Evolutionary conservation across 1,284 basidiomycete genomes (phyloP), one percentile per base, ranked within the genome.

Genomic region (Fomitopsis betulina): DNA sequence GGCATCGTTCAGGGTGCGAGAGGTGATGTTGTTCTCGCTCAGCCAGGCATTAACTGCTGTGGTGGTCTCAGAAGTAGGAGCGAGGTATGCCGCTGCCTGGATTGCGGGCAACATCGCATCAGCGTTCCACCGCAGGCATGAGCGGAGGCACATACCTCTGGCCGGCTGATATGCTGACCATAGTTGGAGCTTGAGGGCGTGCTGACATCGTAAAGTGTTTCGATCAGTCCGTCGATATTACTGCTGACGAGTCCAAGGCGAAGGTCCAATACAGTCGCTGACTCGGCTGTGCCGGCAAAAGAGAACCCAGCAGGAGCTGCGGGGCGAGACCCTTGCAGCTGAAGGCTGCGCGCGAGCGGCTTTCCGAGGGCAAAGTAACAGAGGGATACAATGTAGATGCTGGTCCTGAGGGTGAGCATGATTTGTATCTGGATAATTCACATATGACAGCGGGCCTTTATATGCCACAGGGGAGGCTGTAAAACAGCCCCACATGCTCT

Each of bases 51-150:
- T 68, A 13, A 78, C 72, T 9, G 70, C 63, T 7, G 60, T 57
- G 15, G 71, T 63, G 15, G 71, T 67, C 23, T 73, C 74, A 5
- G 63, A 53, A 8, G 64, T 61, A 5, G 77, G 77, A 1, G 68
- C 67, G 17, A 75, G 71, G 61, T 72, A 75, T 7, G 67, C 63
- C 57, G 74, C 72, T 15, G 75, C 72, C 73, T 77, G 8, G 8
- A 30, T 4, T 30, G 5, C 27, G 54, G 23, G 17, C 10, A 19
- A 32, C 39, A 33, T 38, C 5, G 17, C 27, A 39, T 54, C 2
- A 27, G 27, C 12, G 23, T 54, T 19, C 1, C n/a, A 33, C 7
- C 4, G 23, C 13, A 1, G 5, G 9, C 8, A 40, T 8, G 9
- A 5, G 9, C 21, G 42, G 9, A n/a, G 9, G 9, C n/a, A 40